phyloP scores from a whole-genome alignment of 495 filamentous ascomycete genomes.

The Penicillium verhagenii region DNA sequence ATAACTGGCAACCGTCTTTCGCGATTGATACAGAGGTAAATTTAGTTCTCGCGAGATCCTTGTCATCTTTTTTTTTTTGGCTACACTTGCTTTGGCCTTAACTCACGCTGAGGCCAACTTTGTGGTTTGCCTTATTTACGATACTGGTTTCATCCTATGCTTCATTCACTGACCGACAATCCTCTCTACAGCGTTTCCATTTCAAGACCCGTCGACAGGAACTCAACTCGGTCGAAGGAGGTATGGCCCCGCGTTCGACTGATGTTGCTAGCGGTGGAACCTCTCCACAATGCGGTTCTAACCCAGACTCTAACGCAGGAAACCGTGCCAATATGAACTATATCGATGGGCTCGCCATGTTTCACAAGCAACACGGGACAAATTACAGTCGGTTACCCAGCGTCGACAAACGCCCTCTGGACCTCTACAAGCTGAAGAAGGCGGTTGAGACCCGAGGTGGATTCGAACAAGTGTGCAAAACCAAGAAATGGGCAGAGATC shows the following conservation, averaged over 20 bases:
- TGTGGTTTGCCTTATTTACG: background rate
- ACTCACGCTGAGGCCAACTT: background rate
- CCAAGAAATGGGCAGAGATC: constrained; percentile 99
- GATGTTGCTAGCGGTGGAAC: constrained; percentile 33
- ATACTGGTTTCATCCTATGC: constrained; percentile 8
- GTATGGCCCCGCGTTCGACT: constrained; percentile 57
- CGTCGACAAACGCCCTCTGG: constrained; percentile 96
- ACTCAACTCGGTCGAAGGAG: constrained; percentile 97
- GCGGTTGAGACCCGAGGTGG: constrained; percentile 91
- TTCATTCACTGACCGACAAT: background rate
- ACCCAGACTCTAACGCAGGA: constrained; percentile 52
- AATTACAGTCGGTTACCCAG: constrained; percentile 92
- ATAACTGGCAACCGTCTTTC: constrained; percentile 90
- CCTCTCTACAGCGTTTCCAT: constrained; percentile 73
- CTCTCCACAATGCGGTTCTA: constrained; percentile 37
- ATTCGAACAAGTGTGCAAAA: constrained; percentile 93
- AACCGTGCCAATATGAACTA: constrained; percentile 96
- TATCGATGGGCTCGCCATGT: constrained; percentile 90
- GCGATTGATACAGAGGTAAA: constrained; percentile 94
- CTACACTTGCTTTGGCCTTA: constrained; percentile 3
- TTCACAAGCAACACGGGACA: constrained; percentile 94
- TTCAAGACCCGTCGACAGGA: constrained; percentile 97
- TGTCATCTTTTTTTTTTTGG: constrained; percentile 7
- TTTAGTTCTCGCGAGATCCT: constrained; percentile 22
- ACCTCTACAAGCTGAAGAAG: constrained; percentile 95